Base-by-base conservation (phyloP, 441 rosid species). In the Capsella rubella region DNA sequence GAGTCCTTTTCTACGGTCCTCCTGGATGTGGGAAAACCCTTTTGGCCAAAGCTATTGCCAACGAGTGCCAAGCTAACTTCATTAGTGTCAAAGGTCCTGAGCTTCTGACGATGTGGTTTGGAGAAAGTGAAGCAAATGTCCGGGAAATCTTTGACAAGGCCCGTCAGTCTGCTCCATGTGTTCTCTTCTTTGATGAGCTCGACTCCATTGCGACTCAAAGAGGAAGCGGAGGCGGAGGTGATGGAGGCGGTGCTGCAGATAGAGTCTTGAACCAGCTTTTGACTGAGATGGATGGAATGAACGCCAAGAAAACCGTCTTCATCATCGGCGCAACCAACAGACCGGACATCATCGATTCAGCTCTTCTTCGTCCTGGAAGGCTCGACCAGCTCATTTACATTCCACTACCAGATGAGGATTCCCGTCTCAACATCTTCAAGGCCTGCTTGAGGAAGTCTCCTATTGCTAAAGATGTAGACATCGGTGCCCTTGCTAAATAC, bases 121-220 rank as follows among this genome's bases (percentile, higher is more conserved):
- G 90, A 50, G 90, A 86, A 57, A 84, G 90, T 72, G 90, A 86
- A 74, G 90, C 90, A 2, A 84, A 86, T 46, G 89, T 84, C 34
- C 77, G 87, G 27, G 89, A 86, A 51, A 86, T 86, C 54, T 86
- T 86, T 27, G 89, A 86, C 80, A 86, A 86, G 83, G 90, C 90
- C 25, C 81, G 85, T 18, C 86, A 83, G 15, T 86, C 90, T 0
- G 90, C 90, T 75, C 88, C 90, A 27, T 86, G 90, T 53, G 88
- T 84, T 21, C 87, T 86, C 40, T 84, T 84, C 85, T 86, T 86
- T 67, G 90, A 86, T 27, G 88, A 86, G 71, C 90, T 86, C 1
- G 90, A 86, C 80, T 86, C 87, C 39, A 84, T 84, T 74, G 90
- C 90, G 3, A 86, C 90, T 8, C 87, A 89, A 85, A 80, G 87